Evolutionary conservation across 176 grass and related monocot species (phyloP), one percentile per base, ranked within the genome.

Genomic region (Coix lacrymajobi): DNA sequence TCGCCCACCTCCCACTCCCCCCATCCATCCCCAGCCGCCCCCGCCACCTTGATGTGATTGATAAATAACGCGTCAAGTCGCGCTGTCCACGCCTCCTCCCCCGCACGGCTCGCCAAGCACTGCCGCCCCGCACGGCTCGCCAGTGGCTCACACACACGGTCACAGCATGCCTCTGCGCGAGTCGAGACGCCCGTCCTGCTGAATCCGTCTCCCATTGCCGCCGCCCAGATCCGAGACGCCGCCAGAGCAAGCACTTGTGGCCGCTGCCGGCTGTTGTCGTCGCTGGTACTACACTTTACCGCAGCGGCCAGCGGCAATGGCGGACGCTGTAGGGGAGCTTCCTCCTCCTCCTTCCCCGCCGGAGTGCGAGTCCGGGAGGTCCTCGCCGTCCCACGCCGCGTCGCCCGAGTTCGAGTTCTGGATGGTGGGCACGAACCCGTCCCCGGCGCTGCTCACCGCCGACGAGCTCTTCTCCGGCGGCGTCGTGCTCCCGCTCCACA

Each of bases 341-440:
- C 4, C 39, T 45, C 26, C 76, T 34, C 64, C 85, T 33, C n/a
- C 56, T 4, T 3, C 19, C 10, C 3, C 11, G 24, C 60, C 40
- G 26, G 86, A 86, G 49, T 29, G 33, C 69, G 34, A 84, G 8
- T 80, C 63, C 43, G 85, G 81, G 6, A 38, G 71, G 29, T 89
- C 90, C 25, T 81, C 86, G 45, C 82, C 86, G 45, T 88, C 91
- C 77, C 89, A 78, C 51, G 56, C 82, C 48, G 86, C 91, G 70
- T 95, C 96, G 6, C 85, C 91, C 2, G 96, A 99, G 80, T 99
- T 99, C 89, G 96, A 96, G 89, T 99, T 99, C 91, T 99, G 96
- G 96, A 91, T 92, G 73, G 76, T 99, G 4, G 92, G 89, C 66
- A 87, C 52, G 60, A 90, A 93, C 80, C 82, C 87, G 22, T 39